phyloP scores from a whole-genome alignment of 2,329 filamentous ascomycete genomes.

The Colletotrichum cordylinicola region DNA sequence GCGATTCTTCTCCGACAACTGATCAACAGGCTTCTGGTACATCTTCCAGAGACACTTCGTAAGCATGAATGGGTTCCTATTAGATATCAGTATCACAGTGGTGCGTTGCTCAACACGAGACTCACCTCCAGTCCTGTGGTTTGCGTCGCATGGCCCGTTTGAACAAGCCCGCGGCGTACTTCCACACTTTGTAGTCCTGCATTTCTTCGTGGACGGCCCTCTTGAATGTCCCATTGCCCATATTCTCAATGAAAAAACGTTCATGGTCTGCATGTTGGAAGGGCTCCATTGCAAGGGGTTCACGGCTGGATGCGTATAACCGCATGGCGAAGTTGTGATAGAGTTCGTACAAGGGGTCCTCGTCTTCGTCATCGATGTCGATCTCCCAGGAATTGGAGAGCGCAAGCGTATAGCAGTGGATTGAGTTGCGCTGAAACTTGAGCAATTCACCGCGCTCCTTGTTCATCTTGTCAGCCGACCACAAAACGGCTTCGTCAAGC shows the following conservation, averaged over 20 bases:
- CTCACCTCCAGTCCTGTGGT: constrained; percentile 63
- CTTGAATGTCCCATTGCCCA: constrained; percentile 56
- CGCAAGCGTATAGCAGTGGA: constrained; percentile 77
- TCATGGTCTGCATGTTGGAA: constrained; percentile 63
- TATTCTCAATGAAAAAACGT: constrained; percentile 59
- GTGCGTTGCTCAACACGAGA: constrained; percentile 20
- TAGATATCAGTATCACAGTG: neutral
- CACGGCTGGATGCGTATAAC: constrained; percentile 66
- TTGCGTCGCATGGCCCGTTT: constrained; percentile 59
- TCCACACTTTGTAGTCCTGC: constrained; percentile 66
- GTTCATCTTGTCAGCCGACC: constrained; percentile 92
- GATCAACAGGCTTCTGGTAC: constrained; percentile 55
- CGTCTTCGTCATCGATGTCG: constrained; percentile 49
- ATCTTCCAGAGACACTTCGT: constrained; percentile 70
- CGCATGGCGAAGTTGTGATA: constrained; percentile 68
- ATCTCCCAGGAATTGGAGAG: constrained; percentile 59
- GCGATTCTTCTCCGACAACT: constrained; percentile 49
- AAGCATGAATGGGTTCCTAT: constrained; percentile 63
- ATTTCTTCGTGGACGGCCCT: constrained; percentile 60
- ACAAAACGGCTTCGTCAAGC: constrained; percentile 84
- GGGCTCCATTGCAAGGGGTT: constrained; percentile 68
- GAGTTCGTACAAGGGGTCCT: constrained; percentile 61
- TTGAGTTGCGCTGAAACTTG: constrained; percentile 77
- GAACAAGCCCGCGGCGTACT: constrained; percentile 63
- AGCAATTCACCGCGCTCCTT: constrained; percentile 78